A percentile compares a stretch with the other conserved stretches of the same genome.
These are phyloP conservation scores for Malassezia caprae DNA, from an alignment of 1,284 basidiomycete genomes.

Conservation along the genomic window DNA sequence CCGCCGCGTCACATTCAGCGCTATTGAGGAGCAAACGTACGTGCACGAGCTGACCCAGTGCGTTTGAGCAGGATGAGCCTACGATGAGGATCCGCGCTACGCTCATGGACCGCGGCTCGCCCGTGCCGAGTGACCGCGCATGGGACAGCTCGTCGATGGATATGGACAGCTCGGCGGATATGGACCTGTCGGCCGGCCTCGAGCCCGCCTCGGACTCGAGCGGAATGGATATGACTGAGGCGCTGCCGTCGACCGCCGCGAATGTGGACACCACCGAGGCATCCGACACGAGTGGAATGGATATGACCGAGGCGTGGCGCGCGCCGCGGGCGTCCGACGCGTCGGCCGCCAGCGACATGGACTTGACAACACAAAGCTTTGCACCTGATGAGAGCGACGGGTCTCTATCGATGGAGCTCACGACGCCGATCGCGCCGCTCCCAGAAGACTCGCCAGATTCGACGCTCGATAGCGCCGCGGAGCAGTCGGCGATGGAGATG, in stretches of 20 bases:
- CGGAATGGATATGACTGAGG: constrained; percentile 15
- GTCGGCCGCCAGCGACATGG: not conserved
- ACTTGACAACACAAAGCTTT: not conserved
- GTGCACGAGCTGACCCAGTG: constrained; percentile 5
- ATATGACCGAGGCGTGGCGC: constrained; percentile 14
- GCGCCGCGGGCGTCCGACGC: not conserved
- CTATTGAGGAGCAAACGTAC: constrained; percentile 15
- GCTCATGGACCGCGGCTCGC: constrained; percentile 7
- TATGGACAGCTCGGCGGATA: constrained; percentile 3
- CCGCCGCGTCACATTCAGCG: constrained; percentile 24
- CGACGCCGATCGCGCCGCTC: constrained; percentile 1
- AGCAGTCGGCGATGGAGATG: constrained; percentile 29
- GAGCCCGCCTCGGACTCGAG: not conserved
- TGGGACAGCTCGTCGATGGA: not conserved
- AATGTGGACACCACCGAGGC: not conserved
- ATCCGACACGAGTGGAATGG: constrained; percentile 6
- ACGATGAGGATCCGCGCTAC: constrained; percentile 22
- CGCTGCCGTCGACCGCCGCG: not conserved
- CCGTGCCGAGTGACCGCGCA: constrained; percentile 1
- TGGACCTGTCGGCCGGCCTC: not conserved
- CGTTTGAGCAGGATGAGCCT: constrained; percentile 26
- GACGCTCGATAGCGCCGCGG: constrained; percentile 6
- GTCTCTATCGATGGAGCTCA: constrained; percentile 24
- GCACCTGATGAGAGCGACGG: not conserved
- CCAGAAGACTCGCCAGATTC: constrained; percentile 9